Evolutionary conservation across 495 filamentous ascomycete genomes (phyloP), one percentile per base, ranked within the genome.

Genomic region (Penicillium manginii): DNA sequence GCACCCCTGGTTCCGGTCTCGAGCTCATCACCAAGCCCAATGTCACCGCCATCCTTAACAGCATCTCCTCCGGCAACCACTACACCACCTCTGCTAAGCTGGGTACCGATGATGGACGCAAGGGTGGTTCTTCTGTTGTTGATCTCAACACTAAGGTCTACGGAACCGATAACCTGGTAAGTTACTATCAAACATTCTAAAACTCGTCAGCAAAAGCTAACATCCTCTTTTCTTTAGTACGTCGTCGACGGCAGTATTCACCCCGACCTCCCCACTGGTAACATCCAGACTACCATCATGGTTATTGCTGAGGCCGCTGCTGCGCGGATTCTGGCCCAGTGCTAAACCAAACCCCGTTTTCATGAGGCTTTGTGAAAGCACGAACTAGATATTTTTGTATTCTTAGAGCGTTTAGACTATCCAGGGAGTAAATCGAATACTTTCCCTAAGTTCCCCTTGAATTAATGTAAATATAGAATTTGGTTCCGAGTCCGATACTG

Each of bases 141-240:
- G 88, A 91, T 60, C 72, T 78, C 39, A 81, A 89, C 77, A 81
- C 86, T 52, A 82, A 84, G 69, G 87, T 90, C 50, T 91, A 87
- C 52, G 88, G 88, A 53, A 89, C 82, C 9, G 83, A 88, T 63
- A 90, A 90, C 73, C 73, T 91, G 54, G 77, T 80, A 63, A 52
- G 62, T 60, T 19, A 29, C 8, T 29, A 17, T n/a, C 57, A 18
- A 26, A 17, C 3, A 50, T 17, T 17, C 32, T 9, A 29, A 15
- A 11, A 19, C 37, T 12, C 26, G 8, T 32, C 12, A 22, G 14
- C 22, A 14, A 47, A 23, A 32, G 21, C 55, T 64, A 57, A 63
- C 14, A 37, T 17, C 3, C 35, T 33, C 32, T 19, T 40, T 47
- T 45, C 19, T 57, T 9, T 46, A 72, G 69, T 75, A 60, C 58